Conservation (phyloP, 371 early-diverging fungal species). For the Apophysomyces elegans region DNA sequence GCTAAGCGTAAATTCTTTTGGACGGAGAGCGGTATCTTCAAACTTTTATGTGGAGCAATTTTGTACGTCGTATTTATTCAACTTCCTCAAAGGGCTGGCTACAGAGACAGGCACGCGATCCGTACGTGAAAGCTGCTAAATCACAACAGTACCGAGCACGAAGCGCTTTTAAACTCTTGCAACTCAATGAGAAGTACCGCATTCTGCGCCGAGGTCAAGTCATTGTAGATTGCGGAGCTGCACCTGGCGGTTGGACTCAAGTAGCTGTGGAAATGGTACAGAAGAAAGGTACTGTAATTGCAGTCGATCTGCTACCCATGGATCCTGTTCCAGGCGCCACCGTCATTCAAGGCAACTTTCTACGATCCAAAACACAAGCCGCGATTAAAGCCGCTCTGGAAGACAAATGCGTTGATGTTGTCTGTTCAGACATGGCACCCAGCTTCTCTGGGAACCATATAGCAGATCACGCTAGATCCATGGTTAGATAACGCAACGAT, state of each 20-base stretch:
- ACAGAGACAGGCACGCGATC: slow-evolving; percentile 72
- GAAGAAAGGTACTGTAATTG: slow-evolving; percentile 52
- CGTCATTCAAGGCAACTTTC: slow-evolving; percentile 73
- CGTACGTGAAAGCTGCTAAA: slow-evolving; percentile 70
- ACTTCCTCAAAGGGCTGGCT: slow-evolving; percentile 70
- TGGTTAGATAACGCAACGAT: slow-evolving; percentile 26
- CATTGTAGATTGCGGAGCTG: slow-evolving; percentile 87
- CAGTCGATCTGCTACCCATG: slow-evolving; percentile 77
- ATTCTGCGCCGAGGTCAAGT: slow-evolving; percentile 60
- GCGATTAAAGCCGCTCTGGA: slow-evolving; percentile 45
- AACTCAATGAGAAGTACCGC: slow-evolving; percentile 76
- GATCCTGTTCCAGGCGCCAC: slow-evolving; percentile 68
- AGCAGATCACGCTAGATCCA: slow-evolving; percentile 57
- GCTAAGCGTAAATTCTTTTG: background rate
- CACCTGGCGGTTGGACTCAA: slow-evolving; percentile 95
- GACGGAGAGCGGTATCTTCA: background rate
- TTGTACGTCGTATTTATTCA: slow-evolving; percentile 25
- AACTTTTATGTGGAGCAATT: background rate
- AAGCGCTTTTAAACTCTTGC: slow-evolving; percentile 88
- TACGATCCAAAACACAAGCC: slow-evolving; percentile 33
- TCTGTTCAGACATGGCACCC: slow-evolving; percentile 86
- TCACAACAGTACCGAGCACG: slow-evolving; percentile 81
- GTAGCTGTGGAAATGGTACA: slow-evolving; percentile 61
- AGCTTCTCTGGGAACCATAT: slow-evolving; percentile 68
- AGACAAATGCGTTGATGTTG: slow-evolving; percentile 53